Conservation (phyloP, 2,329 filamentous ascomycete genomes). For the Beauveria bassiana region DNA sequence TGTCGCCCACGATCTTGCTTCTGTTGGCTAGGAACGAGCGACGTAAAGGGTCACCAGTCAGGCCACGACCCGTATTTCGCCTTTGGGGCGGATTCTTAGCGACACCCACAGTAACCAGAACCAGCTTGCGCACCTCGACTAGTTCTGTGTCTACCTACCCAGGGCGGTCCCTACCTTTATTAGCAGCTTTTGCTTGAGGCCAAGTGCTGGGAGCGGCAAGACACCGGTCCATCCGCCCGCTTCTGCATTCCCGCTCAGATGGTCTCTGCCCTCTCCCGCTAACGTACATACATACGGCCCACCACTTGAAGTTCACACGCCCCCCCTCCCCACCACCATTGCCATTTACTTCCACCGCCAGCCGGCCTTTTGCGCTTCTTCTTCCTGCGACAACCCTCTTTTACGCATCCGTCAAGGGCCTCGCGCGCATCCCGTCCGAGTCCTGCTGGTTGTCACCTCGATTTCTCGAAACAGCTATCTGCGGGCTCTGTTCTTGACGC, state of each 20-base stretch:
- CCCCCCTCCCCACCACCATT: conserved; percentile 12
- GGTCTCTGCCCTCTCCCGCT: conserved; percentile 22
- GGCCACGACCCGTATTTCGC: conserved; percentile 10
- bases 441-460: neutral
- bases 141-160: neutral
- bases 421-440: conserved; percentile 2
- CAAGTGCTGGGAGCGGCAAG: conserved; percentile 31
- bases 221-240: conserved; percentile 30
- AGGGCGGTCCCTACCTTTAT: conserved; percentile 11
- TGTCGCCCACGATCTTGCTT: neutral
- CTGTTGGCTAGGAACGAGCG: conserved; percentile 8
- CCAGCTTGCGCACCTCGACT: neutral
- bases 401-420: conserved; percentile 10
- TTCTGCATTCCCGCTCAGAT: conserved; percentile 28
- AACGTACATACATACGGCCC: conserved; percentile 13
- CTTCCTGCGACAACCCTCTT: conserved; percentile 14
- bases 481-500: neutral
- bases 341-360: conserved; percentile 14
- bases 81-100: conserved; percentile 6
- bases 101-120: conserved; percentile 2
- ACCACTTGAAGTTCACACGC: conserved; percentile 2
- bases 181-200: conserved; percentile 10
- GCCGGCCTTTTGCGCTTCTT: conserved; percentile 8
- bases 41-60: conserved; percentile 3
- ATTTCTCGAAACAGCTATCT: neutral